Evolutionary conservation across 257 asterid genomes (phyloP), one percentile per base, ranked within the genome.

Genomic region (Gentiana macrophylla): DNA sequence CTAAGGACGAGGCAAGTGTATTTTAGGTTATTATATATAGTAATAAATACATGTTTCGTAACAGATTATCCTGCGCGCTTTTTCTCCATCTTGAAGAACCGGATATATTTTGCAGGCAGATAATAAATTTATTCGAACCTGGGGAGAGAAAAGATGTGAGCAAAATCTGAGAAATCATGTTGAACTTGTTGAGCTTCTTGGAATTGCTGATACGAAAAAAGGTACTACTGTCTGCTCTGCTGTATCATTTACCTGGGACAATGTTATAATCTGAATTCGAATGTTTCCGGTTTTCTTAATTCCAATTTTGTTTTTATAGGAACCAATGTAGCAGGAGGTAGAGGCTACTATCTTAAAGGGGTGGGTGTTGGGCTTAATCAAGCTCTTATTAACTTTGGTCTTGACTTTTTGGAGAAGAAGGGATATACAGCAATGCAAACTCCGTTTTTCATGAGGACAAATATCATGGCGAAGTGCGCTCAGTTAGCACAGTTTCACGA

Each of bases 121-220:
- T 57, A 86, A 89, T 77, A 84, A 71, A 4, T 32, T 84, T 32
- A 56, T 84, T 55, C 78, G 95, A 38, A 61, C 89, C 11, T 87
- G 97, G 97, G 97, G 97, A 66, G 94, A 78, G 68, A 84, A 62
- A 73, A 63, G 90, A 50, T 66, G 77, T 45, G 98, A 70, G 63
- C 77, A 78, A 50, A 80, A 86, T 69, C 84, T 91, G 57, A 91
- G 83, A 78, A 83, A 83, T 73, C 98, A 91, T 13, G 97, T 87
- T 63, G 97, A 87, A 11, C 97, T 91, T 49, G 97, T 91, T 49
- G 92, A 91, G 70, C 97, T 82, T 78, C 97, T 89, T 73, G 97
- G 93, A 59, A 84, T 89, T 64, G 95, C 93, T 2, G 95, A 89
- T 67, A 35, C 46, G 32, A 76, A 83, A 48, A 86, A 79, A 77